These are phyloP conservation scores for Pachysandra terminalis DNA, from an alignment of 164 flowering plant species.

Conservation along the genomic window DNA sequence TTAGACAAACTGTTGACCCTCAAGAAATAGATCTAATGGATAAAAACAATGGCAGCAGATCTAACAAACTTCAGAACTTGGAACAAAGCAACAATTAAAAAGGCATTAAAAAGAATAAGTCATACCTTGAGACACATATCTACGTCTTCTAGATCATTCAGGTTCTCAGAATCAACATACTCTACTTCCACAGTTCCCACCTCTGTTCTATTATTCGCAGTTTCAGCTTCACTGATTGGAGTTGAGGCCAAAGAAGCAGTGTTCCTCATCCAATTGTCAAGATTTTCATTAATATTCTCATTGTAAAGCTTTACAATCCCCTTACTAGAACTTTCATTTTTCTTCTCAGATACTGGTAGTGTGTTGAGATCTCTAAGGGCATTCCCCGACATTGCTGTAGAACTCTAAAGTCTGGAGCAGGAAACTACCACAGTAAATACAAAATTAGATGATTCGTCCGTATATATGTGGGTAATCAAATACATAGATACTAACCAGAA, in stretches of 20 bases:
- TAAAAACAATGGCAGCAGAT: not conserved
- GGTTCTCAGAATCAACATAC: conserved; percentile 71
- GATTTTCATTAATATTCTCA: conserved; percentile 35
- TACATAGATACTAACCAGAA: no score
- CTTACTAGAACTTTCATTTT: conserved; percentile 41
- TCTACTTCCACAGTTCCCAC: conserved; percentile 57
- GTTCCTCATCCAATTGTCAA: conserved; percentile 33
- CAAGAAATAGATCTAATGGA: not conserved
- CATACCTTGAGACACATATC: conserved; percentile 53
- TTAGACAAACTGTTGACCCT: not conserved
- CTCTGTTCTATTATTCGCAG: conserved; percentile 33
- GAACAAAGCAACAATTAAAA: conserved; percentile 5
- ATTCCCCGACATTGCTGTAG: conserved; percentile 41
- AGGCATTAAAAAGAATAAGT: not conserved
- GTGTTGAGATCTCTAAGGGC: conserved; percentile 59
- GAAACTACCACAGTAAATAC: not conserved
- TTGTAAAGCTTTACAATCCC: conserved; percentile 35
- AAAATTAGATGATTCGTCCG: not conserved
- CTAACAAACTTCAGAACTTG: not conserved
- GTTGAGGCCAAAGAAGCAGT: conserved; percentile 25
- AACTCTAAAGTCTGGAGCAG: not conserved
- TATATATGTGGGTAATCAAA: no score
- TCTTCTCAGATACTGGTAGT: conserved; percentile 31
- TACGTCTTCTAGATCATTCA: conserved; percentile 63
- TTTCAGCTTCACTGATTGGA: conserved; percentile 30